Evolutionary conservation across 768 basidiomycete species (phyloP), one percentile per base, ranked within the genome.

Genomic region (Tulasnella sp.): DNA sequence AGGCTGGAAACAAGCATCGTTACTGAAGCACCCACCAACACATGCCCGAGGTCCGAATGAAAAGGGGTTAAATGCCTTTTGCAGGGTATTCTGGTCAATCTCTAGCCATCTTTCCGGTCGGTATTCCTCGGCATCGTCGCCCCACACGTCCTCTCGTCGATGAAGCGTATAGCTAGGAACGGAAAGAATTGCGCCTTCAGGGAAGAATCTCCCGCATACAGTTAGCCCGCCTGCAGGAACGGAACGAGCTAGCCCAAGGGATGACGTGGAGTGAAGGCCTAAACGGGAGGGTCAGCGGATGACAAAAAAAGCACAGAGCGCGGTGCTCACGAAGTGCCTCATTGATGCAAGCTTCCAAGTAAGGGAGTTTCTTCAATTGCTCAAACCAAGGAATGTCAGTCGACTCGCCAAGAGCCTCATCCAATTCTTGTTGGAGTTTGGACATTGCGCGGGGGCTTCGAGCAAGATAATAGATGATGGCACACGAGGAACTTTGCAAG

Each of bases 101-200:
- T 93, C 93, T 80, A 95, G 90, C 85, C 85, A 85, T 6, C 84
- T 81, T 75, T 85, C 85, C 9, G 84, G 84, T 29, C 83, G 75
- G 86, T 88, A 96, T 7, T 81, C 87, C 55, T 92, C 91, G 37
- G 88, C 86, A 82, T 96, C 94, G 6, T 88, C 87, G 7, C 95
- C 95, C 95, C 95, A 96, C 0, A 91, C 87, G 0, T 79, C 81
- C 57, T 83, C 81, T 82, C 94, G 89, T 37, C 93, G 90, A 82
- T 97, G 94, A 73, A 96, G 91, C 3, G 93, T 90, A 83, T 91
- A 96, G 71, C 89, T 91, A 32, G 95, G 94, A 4, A 94, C 93
- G 72, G 91, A 92, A 78, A 95, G 86, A 46, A 94, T 85, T 0
- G 92, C 86, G n/a, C 92, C 94, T 44, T 87, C 87, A n/a, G 89